Evolutionary conservation across 176 grass and related monocot genomes (phyloP), one percentile per base, ranked within the genome.

Genomic region (Tuctoria greenei): DNA sequence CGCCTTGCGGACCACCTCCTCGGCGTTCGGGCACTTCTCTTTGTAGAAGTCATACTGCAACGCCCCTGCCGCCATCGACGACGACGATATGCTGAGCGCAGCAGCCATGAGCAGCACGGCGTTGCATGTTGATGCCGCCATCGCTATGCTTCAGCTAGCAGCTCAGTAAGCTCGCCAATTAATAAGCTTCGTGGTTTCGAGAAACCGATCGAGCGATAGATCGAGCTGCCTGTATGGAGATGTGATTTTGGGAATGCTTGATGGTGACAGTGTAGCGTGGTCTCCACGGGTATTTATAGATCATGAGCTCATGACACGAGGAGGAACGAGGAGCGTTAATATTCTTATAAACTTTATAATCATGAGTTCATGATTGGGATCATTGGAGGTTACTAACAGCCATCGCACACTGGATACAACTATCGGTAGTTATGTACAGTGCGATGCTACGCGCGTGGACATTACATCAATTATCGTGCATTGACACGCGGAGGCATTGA

Each of bases 21-120:
- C 73, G 1, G 59, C 73, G 8, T 49, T 27, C 1, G 73, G 59
- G 27, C 73, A 76, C 4, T 26, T 10, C 0, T 0, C 0, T 24
- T 2, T 9, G 59, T 76, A 76, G 73, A 76, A 76, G 59, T 64
- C 35, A 43, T 38, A 17, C 12, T 76, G 74, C 59, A 76, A 31
- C 2, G 57, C 6, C 40, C 39, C 28, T 9, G 57, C 43, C 0
- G 41, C 73, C 25, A 1, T 1, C 41, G 60, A 64, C 43, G 18
- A 3, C 41, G 60, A 50, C 43, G 18, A 3, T 6, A 6, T 50
- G 60, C 59, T 37, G 42, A 76, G 25, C 1, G 15, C 23, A 0
- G 20, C 41, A 49, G 43, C 74, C 3, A 35, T 18, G 26, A 23
- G 31, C 31, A 76, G 58, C 57, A 35, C 3, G 40, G 41, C 0